These are phyloP conservation scores for Hansenula anomala DNA, from an alignment of 1,139 yeast species.

Conservation along the genomic window DNA sequence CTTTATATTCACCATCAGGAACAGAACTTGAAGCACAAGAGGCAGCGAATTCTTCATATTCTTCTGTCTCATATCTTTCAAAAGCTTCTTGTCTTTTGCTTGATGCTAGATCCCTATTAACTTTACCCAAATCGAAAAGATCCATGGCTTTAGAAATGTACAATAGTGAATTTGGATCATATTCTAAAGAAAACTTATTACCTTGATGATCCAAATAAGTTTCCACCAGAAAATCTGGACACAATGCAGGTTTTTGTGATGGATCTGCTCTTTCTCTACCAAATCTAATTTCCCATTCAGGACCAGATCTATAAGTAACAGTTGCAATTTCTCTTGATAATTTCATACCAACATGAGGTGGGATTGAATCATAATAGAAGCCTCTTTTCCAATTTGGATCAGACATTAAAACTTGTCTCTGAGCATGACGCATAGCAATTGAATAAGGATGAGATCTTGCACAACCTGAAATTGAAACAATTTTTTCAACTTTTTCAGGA, in stretches of 20 bases:
- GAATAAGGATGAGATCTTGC: conserved; percentile 93
- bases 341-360: conserved; percentile 95
- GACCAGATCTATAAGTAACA: conserved; percentile 90
- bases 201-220: conserved; percentile 94
- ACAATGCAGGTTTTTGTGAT: conserved; percentile 71
- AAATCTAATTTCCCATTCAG: conserved; percentile 93
- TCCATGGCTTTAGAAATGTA: conserved; percentile 95
- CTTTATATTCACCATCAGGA: conserved; percentile 20
- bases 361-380: conserved; percentile 69
- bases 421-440: conserved; percentile 89
- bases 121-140: conserved; percentile 71
- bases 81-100: conserved; percentile 37
- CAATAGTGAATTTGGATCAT: conserved; percentile 84
- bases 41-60: conserved; percentile 20
- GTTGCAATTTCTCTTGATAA: conserved; percentile 92
- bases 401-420: conserved; percentile 88
- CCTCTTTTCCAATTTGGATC: conserved; percentile 96
- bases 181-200: conserved; percentile 85
- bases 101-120: conserved; percentile 40
- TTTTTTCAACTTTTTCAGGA: conserved; percentile 67
- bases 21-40: conserved; percentile 5
- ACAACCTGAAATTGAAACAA: conserved; percentile 82
- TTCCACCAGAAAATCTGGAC: conserved; percentile 90
- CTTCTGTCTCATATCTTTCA: conserved; percentile 21
- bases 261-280: conserved; percentile 89